A percentile compares a stretch with the other conserved stretches of the same genome.
Evolutionary conservation across 1,139 yeast genomes (phyloP).

Genomic region (Geotrichum candidum): DNA sequence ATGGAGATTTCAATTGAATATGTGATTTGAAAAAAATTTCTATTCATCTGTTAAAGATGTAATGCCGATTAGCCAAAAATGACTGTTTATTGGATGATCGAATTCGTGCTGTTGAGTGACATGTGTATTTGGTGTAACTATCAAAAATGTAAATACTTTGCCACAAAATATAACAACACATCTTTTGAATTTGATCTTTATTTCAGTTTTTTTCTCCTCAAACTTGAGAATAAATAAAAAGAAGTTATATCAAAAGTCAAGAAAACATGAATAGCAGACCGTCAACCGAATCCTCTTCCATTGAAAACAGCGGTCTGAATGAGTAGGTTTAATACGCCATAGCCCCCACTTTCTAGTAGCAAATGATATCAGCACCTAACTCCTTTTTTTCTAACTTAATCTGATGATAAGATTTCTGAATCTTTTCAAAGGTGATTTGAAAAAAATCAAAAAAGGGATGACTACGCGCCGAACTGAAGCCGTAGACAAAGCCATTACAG

Average conservation of each 20-base stretch:
- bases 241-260: neutral
- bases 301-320: neutral
- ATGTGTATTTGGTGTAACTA: neutral
- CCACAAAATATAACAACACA: neutral
- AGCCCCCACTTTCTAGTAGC: neutral
- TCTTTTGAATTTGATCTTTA: no score
- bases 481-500: neutral
- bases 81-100: no score
- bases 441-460: neutral
- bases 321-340: neutral
- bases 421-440: neutral
- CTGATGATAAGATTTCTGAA: neutral
- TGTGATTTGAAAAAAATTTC: no score
- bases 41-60: no score
- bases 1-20: no score
- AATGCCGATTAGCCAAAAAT: no score
- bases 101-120: no score
- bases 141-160: neutral
- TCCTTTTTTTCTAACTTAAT: neutral
- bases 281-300: neutral
- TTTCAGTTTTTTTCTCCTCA: neutral
- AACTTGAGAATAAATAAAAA: neutral
- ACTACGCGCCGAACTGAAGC: neutral
- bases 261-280: neutral
- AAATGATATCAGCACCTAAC: neutral